A percentile compares a stretch with the other conserved stretches of the same genome.
Evolutionary conservation across 2,329 filamentous ascomycete genomes (phyloP).

Genomic region (Leptographium procerum): DNA sequence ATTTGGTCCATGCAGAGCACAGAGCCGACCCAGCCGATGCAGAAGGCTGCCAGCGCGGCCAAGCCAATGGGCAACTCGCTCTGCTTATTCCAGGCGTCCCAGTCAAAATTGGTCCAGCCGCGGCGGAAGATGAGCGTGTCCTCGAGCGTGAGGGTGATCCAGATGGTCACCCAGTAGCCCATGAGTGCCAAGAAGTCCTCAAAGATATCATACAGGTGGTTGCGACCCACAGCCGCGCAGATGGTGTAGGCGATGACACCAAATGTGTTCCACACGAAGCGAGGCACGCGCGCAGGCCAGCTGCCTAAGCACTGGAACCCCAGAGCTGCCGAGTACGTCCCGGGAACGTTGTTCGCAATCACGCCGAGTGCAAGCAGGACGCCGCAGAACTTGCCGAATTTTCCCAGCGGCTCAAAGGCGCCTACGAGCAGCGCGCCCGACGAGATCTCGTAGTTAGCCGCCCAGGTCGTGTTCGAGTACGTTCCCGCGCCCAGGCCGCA

Average conservation of each 20-base stretch:
- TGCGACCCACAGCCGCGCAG: conserved; percentile 51
- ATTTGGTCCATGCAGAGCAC: conserved; percentile 59
- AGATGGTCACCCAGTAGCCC: conserved; percentile 59
- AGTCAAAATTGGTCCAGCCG: conserved; percentile 37
- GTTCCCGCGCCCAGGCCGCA: conserved; percentile 52
- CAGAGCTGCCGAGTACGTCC: conserved; percentile 54
- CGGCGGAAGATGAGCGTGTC: conserved; percentile 51
- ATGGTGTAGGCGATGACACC: conserved; percentile 52
- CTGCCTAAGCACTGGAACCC: conserved; percentile 56
- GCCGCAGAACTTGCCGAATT: conserved; percentile 56
- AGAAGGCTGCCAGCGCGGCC: conserved; percentile 49
- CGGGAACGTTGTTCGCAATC: conserved; percentile 54
- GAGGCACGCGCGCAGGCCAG: conserved; percentile 45
- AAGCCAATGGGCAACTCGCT: conserved; percentile 49
- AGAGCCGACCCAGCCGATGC: conserved; percentile 53
- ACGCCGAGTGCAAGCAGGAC: conserved; percentile 53
- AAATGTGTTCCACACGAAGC: conserved; percentile 53
- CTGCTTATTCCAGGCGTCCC: conserved; percentile 48
- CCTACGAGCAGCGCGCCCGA: conserved; percentile 55
- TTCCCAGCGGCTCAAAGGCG: conserved; percentile 45
- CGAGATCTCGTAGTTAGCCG: conserved; percentile 42
- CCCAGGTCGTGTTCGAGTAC: conserved; percentile 38
- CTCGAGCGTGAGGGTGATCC: conserved; percentile 49
- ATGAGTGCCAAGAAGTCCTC: conserved; percentile 59
- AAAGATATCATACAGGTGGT: conserved; percentile 51